Evolutionary conservation across 192 early-diverging fungal genomes (phyloP).

Genomic region (Podila epigama): DNA sequence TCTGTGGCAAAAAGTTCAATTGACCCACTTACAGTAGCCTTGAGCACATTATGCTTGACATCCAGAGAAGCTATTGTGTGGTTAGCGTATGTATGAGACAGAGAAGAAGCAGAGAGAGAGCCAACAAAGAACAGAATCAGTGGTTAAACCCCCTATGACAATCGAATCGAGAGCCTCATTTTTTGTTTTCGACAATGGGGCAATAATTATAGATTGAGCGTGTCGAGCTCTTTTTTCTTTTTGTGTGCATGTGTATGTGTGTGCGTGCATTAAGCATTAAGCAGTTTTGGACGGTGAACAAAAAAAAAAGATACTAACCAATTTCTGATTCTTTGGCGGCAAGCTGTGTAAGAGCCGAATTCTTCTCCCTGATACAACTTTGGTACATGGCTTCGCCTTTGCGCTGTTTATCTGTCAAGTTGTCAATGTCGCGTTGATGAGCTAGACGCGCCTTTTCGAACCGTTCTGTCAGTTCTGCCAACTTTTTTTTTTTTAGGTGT

Average conservation of each 20-base stretch:
- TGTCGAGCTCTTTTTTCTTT: too few species aligned
- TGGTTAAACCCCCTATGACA: too few species aligned
- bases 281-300: neutral
- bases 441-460: slow-evolving; percentile 33
- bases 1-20: neutral
- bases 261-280: too few species aligned
- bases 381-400: slow-evolving; percentile 39
- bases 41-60: slow-evolving; percentile 23
- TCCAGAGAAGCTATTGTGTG: slow-evolving; percentile 39
- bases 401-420: slow-evolving; percentile 24
- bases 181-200: too few species aligned
- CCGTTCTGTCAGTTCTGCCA: slow-evolving; percentile 34
- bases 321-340: slow-evolving; percentile 38
- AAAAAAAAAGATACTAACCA: slow-evolving; percentile 2
- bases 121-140: too few species aligned
- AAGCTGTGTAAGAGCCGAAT: slow-evolving; percentile 31
- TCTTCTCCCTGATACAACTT: slow-evolving; percentile 38
- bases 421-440: slow-evolving; percentile 30
- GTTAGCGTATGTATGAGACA: neutral
- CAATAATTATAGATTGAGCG: too few species aligned
- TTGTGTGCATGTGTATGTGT: too few species aligned
- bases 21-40: slow-evolving; percentile 32
- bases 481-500: neutral
- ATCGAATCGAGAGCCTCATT: too few species aligned
- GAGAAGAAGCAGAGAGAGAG: neutral